phyloP scores from a whole-genome alignment of 805 yeast species.

The Kodamaea laetipori region DNA sequence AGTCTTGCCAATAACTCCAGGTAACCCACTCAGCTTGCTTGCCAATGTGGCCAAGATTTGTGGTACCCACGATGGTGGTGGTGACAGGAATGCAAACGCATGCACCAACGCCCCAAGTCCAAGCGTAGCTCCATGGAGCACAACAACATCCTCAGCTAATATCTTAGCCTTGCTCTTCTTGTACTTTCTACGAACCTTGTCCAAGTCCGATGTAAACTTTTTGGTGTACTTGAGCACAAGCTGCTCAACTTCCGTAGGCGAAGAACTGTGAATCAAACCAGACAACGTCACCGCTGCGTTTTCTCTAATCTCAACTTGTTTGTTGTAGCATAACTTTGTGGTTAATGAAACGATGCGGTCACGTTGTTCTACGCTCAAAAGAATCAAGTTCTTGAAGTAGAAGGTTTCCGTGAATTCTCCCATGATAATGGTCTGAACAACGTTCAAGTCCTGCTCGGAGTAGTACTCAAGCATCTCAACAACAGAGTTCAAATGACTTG shows the following conservation, averaged over 20 bases:
- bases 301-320: constrained; percentile 73
- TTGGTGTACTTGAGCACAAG: constrained; percentile 43
- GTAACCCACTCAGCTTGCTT: constrained; percentile 65
- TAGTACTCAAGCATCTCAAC: constrained; percentile 45
- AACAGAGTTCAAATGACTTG: constrained; percentile 23
- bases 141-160: constrained; percentile 43
- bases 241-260: constrained; percentile 47
- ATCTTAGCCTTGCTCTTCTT: constrained; percentile 39
- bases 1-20: constrained; percentile 78
- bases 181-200: constrained; percentile 46
- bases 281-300: constrained; percentile 74
- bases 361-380: constrained; percentile 51
- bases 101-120: constrained; percentile 86
- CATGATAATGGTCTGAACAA: constrained; percentile 60
- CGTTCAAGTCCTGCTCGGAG: constrained; percentile 30
- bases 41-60: constrained; percentile 67
- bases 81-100: constrained; percentile 89
- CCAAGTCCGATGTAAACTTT: constrained; percentile 31
- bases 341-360: constrained; percentile 52
- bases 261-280: constrained; percentile 70
- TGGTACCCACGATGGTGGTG: constrained; percentile 92
- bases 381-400: constrained; percentile 66
- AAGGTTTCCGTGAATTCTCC: constrained; percentile 72
- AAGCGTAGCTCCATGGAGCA: constrained; percentile 80
- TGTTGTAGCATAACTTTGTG: constrained; percentile 55